Evolutionary conservation across 2,329 filamentous ascomycete genomes (phyloP).

Genomic region (Botrytis deweyae): DNA sequence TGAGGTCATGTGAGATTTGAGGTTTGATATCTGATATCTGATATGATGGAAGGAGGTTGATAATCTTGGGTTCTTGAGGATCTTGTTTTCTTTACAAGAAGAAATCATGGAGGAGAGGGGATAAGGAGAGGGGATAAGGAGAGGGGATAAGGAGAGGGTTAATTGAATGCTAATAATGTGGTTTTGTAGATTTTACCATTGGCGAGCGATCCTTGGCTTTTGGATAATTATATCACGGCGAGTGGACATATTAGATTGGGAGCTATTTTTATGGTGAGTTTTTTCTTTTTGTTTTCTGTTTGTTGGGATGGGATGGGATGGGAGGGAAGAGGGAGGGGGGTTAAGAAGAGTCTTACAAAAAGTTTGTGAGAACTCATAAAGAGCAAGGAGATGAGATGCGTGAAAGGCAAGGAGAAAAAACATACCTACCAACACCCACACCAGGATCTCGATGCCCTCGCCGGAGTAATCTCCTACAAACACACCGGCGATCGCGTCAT

Average conservation of each 20-base stretch:
- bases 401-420: background rate
- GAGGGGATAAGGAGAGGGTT: background rate
- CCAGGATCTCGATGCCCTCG: slow-evolving; percentile 64
- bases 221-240: slow-evolving; percentile 69
- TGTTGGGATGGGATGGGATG: too few species aligned
- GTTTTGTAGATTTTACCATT: slow-evolving; percentile 56
- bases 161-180: background rate
- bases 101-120: fast-evolving
- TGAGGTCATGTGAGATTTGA: background rate
- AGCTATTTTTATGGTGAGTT: slow-evolving; percentile 52
- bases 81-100: too few species aligned
- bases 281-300: too few species aligned
- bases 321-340: too few species aligned
- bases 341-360: background rate
- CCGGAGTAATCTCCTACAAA: slow-evolving; percentile 68
- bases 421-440: background rate
- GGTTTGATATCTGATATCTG: background rate
- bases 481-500: slow-evolving; percentile 61
- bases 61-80: too few species aligned
- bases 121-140: background rate
- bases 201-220: slow-evolving; percentile 66
- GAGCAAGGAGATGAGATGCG: background rate
- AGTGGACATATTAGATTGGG: slow-evolving; percentile 61
- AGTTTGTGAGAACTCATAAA: background rate
- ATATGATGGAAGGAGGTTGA: background rate